Base-by-base conservation (phyloP, 1,284 basidiomycete genomes). In the Singerocomus rubriflavus region DNA sequence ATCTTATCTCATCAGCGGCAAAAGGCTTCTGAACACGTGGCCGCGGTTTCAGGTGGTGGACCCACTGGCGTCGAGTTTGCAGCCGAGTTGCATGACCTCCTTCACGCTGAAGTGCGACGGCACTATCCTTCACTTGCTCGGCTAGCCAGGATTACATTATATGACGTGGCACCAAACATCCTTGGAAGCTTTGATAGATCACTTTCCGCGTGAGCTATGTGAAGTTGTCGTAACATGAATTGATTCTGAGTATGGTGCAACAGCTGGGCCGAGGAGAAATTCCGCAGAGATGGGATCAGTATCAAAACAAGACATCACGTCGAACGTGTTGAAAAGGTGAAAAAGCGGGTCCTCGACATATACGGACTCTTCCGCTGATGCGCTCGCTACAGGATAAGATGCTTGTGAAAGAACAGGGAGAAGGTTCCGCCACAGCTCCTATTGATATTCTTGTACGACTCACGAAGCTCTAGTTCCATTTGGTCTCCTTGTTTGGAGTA, bases 401-500 rank as follows among this genome's bases (percentile, higher is more conserved):
- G 70, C 71, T 81, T 59, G 80, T 88, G 50, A 75, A 73, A 54
- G 82, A 89, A 60, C 71, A 79, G 46, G 84, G 85, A 58, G 81
- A 85, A 72, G 78, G 78, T 72, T 60, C 63, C 54, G 48, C 27
- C 26, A 39, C 46, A 21, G 12, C 43, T 44, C 51, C 45, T 53
- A 34, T 49, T 49, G 35, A 43, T 53, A 67, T 55, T 48, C 35
- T 42, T 43, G 41, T 45, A 21, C 32, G 17, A 13, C 56, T 67
- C 43, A 57, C 39, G 46, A 46, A 26, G 36, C 12, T 55, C 44
- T 52, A 88, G 87, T 90, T 26, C 83, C 82, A 12, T 91, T 86
- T 63, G 91, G 91, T 13, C 72, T 93, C 34, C 77, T 92, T 6
- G 90, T 95, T 16, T 93, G 92, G 93, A 86, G 83, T 57, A 93